Percentiles rank a stretch among this genome's conserved stretches.
Conservation (phyloP, 2,329 filamentous ascomycete species). For the Colletotrichum tamarilloi region DNA sequence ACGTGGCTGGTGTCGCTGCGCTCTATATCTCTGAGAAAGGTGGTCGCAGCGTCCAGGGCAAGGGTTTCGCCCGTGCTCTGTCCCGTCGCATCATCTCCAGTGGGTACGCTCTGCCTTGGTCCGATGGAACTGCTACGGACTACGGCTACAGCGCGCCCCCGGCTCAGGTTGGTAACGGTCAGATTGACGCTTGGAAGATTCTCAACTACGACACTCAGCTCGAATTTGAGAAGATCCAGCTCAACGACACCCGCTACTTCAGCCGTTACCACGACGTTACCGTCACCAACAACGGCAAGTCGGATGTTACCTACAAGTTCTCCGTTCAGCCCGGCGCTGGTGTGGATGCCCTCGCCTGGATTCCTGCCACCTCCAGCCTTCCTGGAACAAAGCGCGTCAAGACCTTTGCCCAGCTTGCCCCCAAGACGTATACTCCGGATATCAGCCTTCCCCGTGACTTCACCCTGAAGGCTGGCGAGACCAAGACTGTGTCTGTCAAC, state of each 20-base stretch:
- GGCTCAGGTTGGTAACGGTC: constrained; percentile 53
- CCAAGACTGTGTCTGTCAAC: constrained; percentile 41
- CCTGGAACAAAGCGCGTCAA: constrained; percentile 32
- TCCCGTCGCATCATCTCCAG: constrained; percentile 47
- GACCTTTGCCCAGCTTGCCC: constrained; percentile 39
- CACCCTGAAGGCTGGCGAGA: constrained; percentile 42
- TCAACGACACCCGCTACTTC: constrained; percentile 58
- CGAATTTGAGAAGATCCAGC: constrained; percentile 52
- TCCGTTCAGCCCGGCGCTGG: constrained; percentile 45
- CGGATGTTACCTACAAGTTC: constrained; percentile 47
- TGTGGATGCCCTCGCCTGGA: constrained; percentile 46
- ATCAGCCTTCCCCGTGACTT: constrained; percentile 38
- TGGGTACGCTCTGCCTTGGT: constrained; percentile 45
- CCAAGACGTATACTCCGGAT: constrained; percentile 35
- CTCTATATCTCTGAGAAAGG: constrained; percentile 48
- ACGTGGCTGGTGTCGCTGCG: constrained; percentile 50
- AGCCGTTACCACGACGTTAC: constrained; percentile 40
- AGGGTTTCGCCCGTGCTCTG: constrained; percentile 45
- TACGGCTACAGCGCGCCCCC: constrained; percentile 45
- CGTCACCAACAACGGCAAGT: constrained; percentile 51
- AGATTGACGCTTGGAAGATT: constrained; percentile 55
- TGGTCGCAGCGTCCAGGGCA: constrained; percentile 42
- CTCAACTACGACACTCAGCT: constrained; percentile 52
- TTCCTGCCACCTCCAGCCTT: constrained; percentile 11
- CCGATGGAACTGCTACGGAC: constrained; percentile 41